phyloP scores from a whole-genome alignment of 371 early-diverging fungal species.

The Mucor saturninus region DNA sequence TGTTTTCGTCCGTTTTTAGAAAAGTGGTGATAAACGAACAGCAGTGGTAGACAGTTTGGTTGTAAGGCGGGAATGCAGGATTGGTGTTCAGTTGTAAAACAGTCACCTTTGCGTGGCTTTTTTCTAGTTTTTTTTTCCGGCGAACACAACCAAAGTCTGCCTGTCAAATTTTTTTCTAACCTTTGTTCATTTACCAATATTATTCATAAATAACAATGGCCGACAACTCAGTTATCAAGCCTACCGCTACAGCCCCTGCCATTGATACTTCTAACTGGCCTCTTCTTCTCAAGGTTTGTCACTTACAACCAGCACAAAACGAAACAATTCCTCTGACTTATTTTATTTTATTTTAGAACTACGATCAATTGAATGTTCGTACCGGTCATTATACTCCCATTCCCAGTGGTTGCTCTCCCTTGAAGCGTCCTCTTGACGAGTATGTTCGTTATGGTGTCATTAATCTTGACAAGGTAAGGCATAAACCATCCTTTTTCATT shows the following conservation, averaged over 20 bases:
- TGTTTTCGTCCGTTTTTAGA: no score
- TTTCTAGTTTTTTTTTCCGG: not conserved
- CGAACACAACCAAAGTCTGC: slow-evolving; percentile 10
- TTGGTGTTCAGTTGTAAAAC: not conserved
- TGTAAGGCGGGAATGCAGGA: not conserved
- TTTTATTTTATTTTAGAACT: slow-evolving; percentile 66
- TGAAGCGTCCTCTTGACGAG: slow-evolving; percentile 91
- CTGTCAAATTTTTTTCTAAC: slow-evolving; percentile 21
- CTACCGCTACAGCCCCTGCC: slow-evolving; percentile 73
- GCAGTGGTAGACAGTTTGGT: no score
- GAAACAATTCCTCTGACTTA: slow-evolving; percentile 3
- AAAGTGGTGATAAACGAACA: no score
- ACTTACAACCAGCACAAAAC: not conserved
- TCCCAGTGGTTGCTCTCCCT: slow-evolving; percentile 94
- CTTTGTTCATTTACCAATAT: slow-evolving; percentile 13
- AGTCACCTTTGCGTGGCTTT: slow-evolving; percentile 17
- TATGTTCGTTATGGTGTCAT: slow-evolving; percentile 98
- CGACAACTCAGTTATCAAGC: slow-evolving; percentile 68
- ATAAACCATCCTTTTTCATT: not conserved
- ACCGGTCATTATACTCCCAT: slow-evolving; percentile 98
- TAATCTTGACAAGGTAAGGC: slow-evolving; percentile 76
- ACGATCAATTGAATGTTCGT: slow-evolving; percentile 97
- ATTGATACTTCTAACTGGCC: slow-evolving; percentile 97
- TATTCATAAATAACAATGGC: slow-evolving; percentile 31
- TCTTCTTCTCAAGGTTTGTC: slow-evolving; percentile 85